Conservation (phyloP, 1,284 basidiomycete genomes). For the Boletus mariae region DNA sequence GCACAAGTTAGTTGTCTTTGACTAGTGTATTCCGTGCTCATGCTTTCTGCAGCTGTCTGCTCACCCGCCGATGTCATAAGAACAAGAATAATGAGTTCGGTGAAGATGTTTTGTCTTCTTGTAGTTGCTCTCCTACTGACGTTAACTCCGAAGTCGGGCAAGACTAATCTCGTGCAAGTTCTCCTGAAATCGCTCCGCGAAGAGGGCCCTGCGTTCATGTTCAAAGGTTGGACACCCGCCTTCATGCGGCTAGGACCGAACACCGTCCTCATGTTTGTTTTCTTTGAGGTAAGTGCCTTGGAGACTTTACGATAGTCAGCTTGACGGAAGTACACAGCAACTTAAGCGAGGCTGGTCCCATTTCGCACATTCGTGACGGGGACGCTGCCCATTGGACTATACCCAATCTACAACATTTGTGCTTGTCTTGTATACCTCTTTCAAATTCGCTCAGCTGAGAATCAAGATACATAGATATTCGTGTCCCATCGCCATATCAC, state of each 20-base stretch:
- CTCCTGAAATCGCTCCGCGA: slow-evolving; percentile 55
- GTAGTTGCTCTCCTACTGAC: neutral
- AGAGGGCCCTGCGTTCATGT: slow-evolving; percentile 81
- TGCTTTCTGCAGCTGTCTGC: slow-evolving; percentile 61
- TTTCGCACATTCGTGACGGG: slow-evolving; percentile 4
- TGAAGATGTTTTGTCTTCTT: slow-evolving; percentile 32
- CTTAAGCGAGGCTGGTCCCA: slow-evolving; percentile 54
- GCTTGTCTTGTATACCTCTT: slow-evolving; percentile 1
- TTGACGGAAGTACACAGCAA: slow-evolving; percentile 47
- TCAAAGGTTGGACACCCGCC: slow-evolving; percentile 87
- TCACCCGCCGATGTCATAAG: slow-evolving; percentile 87
- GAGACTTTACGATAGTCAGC: neutral
- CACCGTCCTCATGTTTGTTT: slow-evolving; percentile 81
- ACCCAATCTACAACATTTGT: slow-evolving; percentile 1
- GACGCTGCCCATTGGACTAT: neutral
- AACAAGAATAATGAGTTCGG: slow-evolving; percentile 73
- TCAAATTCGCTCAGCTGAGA: neutral
- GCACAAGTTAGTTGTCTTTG: slow-evolving; percentile 60
- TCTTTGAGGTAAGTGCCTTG: slow-evolving; percentile 61
- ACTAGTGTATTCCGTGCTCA: slow-evolving; percentile 6
- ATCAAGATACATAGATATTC: slow-evolving; percentile 4
- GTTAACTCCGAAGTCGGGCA: slow-evolving; percentile 42
- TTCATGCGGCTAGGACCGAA: slow-evolving; percentile 84
- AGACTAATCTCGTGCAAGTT: slow-evolving; percentile 46
- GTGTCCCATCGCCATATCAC: slow-evolving; percentile 1